Evolutionary conservation across 192 early-diverging fungal genomes (phyloP), one percentile per base, ranked within the genome.

Genomic region (Blastocladiella britannica): DNA sequence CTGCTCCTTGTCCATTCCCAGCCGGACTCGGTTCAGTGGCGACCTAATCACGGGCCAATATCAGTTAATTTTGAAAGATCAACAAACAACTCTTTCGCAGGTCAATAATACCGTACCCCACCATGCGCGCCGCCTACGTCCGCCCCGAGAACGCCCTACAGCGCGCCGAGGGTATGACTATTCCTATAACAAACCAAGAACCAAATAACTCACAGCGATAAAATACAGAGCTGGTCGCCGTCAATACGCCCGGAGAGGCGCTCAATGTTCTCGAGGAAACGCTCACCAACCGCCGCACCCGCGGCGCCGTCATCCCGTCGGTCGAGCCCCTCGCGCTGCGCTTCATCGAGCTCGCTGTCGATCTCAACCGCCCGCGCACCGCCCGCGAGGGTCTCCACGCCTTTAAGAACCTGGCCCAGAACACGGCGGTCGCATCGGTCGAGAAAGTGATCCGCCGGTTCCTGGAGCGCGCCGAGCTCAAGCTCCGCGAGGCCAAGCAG

Each of bases 381-480:
- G 87, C 87, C 43, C 91, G 92, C 71, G 93, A 99, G 71, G 91
- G 82, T 54, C 77, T 99, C 64, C 85, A 86, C 61, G 89, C 95
- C 74, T 97, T 92, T 77, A 95, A 94, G 73, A 94, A 96, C 75
- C 91, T 93, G 69, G 84, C 89, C 51, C 92, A 98, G 75, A 90
- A 94, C 73, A 85, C 79, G 60, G 87, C 85, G 62, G 86, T 94
- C 47, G 71, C 80, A 22, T 87, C 85, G 8, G 85, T 98, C 66
- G 92, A 86, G 70, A 82, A 25, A 25, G 87, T 93, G 22, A 86
- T 99, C 64, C 81, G 75, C 59, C 70, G 72, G 60, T 85, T 99
- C 72, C 81, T 99, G 53, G 84, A 86, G 57, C 70, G 82, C 25
- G 78, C 87, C 28, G 91, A 95, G 65, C 71, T 76, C 58, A 87